Percentiles rank a stretch among this genome's conserved stretches.
Evolutionary conservation across 2,329 filamentous ascomycete species (phyloP).

Genomic region (Erysiphe pulchra): DNA sequence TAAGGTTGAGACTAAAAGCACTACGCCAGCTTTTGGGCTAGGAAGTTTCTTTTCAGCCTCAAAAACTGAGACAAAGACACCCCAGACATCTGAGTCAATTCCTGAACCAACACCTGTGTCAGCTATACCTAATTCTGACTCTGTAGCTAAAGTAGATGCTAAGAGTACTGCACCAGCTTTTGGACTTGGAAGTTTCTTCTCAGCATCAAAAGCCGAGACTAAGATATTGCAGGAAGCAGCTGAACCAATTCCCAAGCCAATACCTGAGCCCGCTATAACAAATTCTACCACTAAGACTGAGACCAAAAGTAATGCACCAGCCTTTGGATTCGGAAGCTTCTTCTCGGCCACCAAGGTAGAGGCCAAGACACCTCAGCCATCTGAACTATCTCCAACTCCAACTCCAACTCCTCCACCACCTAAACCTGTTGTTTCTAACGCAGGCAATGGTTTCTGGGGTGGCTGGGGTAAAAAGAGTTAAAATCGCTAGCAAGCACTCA

Average conservation of each 20-base stretch:
- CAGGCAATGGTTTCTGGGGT: constrained; percentile 27
- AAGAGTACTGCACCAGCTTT: background rate
- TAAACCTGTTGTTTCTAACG: constrained; percentile 4
- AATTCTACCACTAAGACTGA: background rate
- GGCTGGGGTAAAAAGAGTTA: constrained; percentile 6
- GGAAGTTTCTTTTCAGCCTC: background rate
- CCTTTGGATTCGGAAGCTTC: background rate
- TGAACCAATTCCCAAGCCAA: background rate
- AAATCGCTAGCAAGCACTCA: too few relatives aligned
- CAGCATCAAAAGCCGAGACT: constrained; percentile 1
- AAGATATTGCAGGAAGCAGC: background rate
- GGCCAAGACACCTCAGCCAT: constrained; percentile 5
- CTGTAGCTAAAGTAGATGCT: too few relatives aligned
- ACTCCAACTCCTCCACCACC: background rate
- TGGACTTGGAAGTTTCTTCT: background rate
- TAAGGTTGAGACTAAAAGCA: too few relatives aligned
- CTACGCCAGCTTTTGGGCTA: background rate
- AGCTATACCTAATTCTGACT: too few relatives aligned
- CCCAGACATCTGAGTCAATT: too few relatives aligned
- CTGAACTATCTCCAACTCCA: constrained; percentile 3
- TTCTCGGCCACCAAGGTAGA: background rate
- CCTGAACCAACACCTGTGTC: too few relatives aligned
- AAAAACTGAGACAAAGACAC: too few relatives aligned
- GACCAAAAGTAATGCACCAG: background rate
- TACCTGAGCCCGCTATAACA: background rate